These are phyloP conservation scores for Avena insularis DNA, from an alignment of 176 grass and related monocot genomes.

Conservation along the genomic window DNA sequence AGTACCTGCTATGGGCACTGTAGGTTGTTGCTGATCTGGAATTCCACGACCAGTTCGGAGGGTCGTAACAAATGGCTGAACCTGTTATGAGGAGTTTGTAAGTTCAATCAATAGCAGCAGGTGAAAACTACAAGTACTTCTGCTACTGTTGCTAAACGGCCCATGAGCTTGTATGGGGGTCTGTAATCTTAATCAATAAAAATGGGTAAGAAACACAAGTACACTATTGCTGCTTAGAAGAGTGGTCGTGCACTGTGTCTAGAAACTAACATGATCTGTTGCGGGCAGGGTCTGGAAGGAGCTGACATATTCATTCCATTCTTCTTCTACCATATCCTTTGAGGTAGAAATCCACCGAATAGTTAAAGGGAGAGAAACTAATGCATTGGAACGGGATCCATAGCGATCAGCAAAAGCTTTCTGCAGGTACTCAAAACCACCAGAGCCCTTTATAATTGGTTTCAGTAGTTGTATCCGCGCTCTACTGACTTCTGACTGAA, in stretches of 20 bases:
- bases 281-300: constrained; percentile 51
- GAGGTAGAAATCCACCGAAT: constrained; percentile 63
- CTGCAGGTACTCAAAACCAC: constrained; percentile 85
- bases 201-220: neutral
- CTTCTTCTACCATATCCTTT: constrained; percentile 60
- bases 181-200: constrained; percentile 12
- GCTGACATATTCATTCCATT: constrained; percentile 77
- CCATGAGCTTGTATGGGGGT: constrained; percentile 31
- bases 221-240: constrained; percentile 22
- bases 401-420: constrained; percentile 81
- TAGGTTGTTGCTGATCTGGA: constrained; percentile 43
- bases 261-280: constrained; percentile 63
- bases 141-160: constrained; percentile 9
- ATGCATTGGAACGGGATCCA: constrained; percentile 55
- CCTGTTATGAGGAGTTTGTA: constrained; percentile 44
- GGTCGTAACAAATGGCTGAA: constrained; percentile 72
- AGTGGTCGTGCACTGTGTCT: constrained; percentile 1
- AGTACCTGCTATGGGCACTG: constrained; percentile 39
- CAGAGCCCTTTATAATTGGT: constrained; percentile 83
- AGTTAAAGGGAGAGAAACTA: constrained; percentile 64
- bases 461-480: constrained; percentile 72
- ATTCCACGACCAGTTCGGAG: constrained; percentile 64
- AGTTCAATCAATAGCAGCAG: constrained; percentile 1
- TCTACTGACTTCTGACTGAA: constrained; percentile 79
- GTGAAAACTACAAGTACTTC: constrained; percentile 11